Evolutionary conservation across 129 eudicot species (phyloP), one percentile per base, ranked within the genome.

Genomic region (Ambrosia artemisiifolia): DNA sequence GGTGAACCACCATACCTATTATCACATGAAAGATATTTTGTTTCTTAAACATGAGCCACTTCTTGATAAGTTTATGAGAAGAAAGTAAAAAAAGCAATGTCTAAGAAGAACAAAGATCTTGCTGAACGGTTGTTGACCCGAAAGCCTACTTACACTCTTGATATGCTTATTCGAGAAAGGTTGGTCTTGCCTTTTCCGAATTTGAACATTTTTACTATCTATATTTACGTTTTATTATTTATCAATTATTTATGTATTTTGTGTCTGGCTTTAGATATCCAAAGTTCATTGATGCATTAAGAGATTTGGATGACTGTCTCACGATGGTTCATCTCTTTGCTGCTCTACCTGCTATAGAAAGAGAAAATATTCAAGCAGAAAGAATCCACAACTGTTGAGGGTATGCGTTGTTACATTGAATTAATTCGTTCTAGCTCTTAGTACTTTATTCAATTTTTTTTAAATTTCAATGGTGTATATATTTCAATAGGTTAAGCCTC

Each of bases 1-100:
- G 81, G 98, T 88, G 72, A 89, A 86, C 79, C 96, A 93, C 82
- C 98, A 89, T 66, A 89, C 98, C 18, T 89, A 89, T 30, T 92
- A 89, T 75, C 98, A 92, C 84, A 75, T 77, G 83, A 92, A 89
- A 77, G 98, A 92, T 76, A 83, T 92, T 10, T 20, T 77, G 60
- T 92, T 92, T 82, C 84, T 92, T 47, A 87, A 77, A 63, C 96
- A 92, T 51, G 96, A 92, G 76, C 91, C 96, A 11, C 67, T 92
- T 55, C 79, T 92, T 2, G 91, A 87, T 66, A 87, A 75, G 80
- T 83, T 86, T 79, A 89, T 71, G 92, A 87, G 63, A 89, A 65
- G 79, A 90, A 90, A 77, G 80, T 90, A 4, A 83, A 87, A 78
- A 87, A 83, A 44, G 96, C 96, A 6, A 18, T 35, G 81, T 61